A percentile compares a stretch with the other conserved stretches of the same genome.
Conservation (phyloP, 805 yeast genomes). For the Nakazawaea ernobii region DNA sequence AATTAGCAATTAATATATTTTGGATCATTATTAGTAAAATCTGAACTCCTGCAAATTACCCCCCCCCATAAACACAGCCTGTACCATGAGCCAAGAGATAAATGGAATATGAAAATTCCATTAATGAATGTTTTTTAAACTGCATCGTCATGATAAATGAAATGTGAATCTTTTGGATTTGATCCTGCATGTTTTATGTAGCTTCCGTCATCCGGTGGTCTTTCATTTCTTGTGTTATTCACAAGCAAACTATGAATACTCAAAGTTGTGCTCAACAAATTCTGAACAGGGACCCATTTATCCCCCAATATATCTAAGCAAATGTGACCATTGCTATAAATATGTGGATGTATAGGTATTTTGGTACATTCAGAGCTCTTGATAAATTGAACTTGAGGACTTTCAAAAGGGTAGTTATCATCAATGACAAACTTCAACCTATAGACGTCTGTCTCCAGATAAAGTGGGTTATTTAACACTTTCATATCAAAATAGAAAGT, state of each 20-base stretch:
- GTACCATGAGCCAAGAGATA: no score
- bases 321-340: constrained; percentile 75
- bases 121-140: constrained; percentile 16
- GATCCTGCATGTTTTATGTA: constrained; percentile 50
- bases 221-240: constrained; percentile 36
- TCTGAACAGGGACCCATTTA: constrained; percentile 64
- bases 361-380: constrained; percentile 14
- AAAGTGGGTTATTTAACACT: constrained; percentile 30
- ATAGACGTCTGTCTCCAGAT: constrained; percentile 29
- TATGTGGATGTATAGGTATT: constrained; percentile 70
- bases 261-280: constrained; percentile 40
- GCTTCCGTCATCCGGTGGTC: constrained; percentile 52
- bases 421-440: constrained; percentile 38
- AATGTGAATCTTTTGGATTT: constrained; percentile 46
- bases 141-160: constrained; percentile 57
- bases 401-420: constrained; percentile 47
- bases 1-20: no score
- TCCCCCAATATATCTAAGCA: constrained; percentile 61
- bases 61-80: no score
- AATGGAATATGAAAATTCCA: no score
- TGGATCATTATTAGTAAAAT: no score
- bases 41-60: no score
- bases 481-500: constrained; percentile 31
- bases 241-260: constrained; percentile 63
- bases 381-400: constrained; percentile 55